Evolutionary conservation across 1,139 yeast species (phyloP).

Genomic region (Arxiozyma telluris): DNA sequence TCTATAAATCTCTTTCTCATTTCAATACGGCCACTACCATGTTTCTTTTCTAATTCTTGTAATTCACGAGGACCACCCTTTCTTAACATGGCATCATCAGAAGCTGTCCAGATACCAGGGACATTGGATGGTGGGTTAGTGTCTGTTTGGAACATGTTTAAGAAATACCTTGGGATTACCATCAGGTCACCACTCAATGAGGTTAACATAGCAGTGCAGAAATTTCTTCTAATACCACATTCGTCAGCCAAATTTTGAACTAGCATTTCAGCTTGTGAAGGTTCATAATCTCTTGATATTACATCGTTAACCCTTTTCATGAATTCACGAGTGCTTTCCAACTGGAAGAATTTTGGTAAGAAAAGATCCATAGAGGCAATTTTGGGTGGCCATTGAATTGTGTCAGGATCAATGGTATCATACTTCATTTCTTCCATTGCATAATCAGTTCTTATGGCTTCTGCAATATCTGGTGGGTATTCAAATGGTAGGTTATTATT

Average conservation of each 20-base stretch:
- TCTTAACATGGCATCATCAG: constrained; percentile 36
- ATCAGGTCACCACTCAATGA: constrained; percentile 43
- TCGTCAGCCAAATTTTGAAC: constrained; percentile 37
- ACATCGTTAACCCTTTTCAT: constrained; percentile 35
- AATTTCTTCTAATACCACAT: constrained; percentile 39
- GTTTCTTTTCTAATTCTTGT: constrained; percentile 30
- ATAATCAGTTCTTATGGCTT: constrained; percentile 28
- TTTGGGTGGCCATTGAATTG: constrained; percentile 28
- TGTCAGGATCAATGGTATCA: constrained; percentile 25
- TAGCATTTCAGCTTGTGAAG: constrained; percentile 38
- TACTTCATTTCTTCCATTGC: constrained; percentile 24
- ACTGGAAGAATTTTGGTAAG: constrained; percentile 27
- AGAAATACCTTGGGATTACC: constrained; percentile 38
- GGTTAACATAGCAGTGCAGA: constrained; percentile 40
- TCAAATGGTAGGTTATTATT: constrained; percentile 22
- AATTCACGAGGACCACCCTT: constrained; percentile 29
- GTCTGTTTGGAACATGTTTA: constrained; percentile 37
- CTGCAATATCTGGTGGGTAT: constrained; percentile 30
- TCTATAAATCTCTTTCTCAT: constrained; percentile 33
- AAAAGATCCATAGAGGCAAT: constrained; percentile 27
- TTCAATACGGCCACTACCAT: constrained; percentile 34
- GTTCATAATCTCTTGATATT: constrained; percentile 36
- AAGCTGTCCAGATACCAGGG: constrained; percentile 44
- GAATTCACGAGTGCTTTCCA: constrained; percentile 22
- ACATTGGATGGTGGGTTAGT: constrained; percentile 38